Base-by-base conservation (phyloP, 164 flowering plant species). In the Vitis amurensis region DNA sequence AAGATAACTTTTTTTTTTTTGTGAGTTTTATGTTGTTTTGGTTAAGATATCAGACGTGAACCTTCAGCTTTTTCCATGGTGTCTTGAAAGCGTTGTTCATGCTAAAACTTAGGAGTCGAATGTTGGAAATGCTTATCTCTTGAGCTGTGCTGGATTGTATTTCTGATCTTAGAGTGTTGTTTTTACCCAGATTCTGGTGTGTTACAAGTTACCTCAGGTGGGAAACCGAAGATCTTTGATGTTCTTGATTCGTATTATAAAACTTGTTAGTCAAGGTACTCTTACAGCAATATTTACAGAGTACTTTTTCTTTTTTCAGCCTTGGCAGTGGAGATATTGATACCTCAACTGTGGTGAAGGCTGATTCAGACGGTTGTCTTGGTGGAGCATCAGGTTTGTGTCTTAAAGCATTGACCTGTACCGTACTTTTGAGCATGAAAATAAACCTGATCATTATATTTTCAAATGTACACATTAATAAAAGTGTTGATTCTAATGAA, bases 321-420 rank as follows among this genome's bases (percentile, higher is more conserved):
- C 91, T 96, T 52, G 98, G 99, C 13, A 93, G 99, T 86, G 97
- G 99, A 53, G 99, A 95, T 80, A 73, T 93, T 78, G 98, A 91
- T 80, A 95, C 92, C 0, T 91, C 98, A 61, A 88, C 83, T 55
- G 89, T 91, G 64, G 97, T 91, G 70, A 93, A 84, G 78, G 92
- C 93, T 64, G 91, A 88, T 84, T 85, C 69, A 13, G 79, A 90
- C 83, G 92, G 99, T 66, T 74, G 68, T 71, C 93, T 95, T 59
- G 47, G 57, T 47, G 99, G 99, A 72, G 94, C 89, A 69, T 95
- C 97, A 77, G 98, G 99, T 95, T 67, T 12, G 70, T 66, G 58
- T 6, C 48, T 29, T 59, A 9, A 52, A 55, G 53, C 48, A 14
- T 48, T 52, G 15, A n/a, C 62, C 17, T 48, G 55, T 55, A 15